phyloP scores from a whole-genome alignment of 148 eudicot genomes.

The Vaccinium macrocarpon region DNA sequence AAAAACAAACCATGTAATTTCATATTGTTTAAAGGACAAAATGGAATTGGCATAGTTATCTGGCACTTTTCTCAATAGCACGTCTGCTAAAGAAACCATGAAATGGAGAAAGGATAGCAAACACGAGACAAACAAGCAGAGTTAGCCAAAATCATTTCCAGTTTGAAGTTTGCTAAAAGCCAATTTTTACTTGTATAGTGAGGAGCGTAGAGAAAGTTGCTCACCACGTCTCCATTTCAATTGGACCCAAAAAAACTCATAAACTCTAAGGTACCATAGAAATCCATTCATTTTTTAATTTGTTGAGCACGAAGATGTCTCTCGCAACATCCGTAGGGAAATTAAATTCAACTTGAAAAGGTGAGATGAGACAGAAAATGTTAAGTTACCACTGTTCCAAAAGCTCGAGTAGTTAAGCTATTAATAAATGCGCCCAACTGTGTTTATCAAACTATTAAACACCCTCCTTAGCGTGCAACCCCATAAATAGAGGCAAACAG shows the following conservation, averaged over 20 bases:
- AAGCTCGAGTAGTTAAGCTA: not conserved
- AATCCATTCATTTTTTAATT: not conserved
- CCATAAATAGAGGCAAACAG: not conserved
- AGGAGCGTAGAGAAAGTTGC: not conserved
- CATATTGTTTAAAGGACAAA: conserved; percentile 28
- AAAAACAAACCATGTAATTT: conserved; percentile 48
- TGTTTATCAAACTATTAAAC: not conserved
- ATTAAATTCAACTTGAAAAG: not conserved
- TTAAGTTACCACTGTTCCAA: not conserved
- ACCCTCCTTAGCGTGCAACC: not conserved
- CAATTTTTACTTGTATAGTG: not conserved
- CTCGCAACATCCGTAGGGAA: not conserved
- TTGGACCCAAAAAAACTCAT: not conserved
- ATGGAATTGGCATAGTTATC: conserved; percentile 9
- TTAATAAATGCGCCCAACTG: not conserved
- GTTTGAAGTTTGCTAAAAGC: not conserved
- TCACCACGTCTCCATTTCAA: not conserved
- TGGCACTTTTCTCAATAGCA: conserved; percentile 8
- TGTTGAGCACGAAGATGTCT: not conserved
- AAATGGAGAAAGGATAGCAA: not conserved
- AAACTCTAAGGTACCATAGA: not conserved
- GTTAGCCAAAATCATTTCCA: not conserved
- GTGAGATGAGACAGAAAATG: not conserved
- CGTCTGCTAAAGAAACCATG: conserved; percentile 15
- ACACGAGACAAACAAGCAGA: not conserved